These are phyloP conservation scores for Alternaria burnsii DNA, from an alignment of 2,329 filamentous ascomycete species.

Conservation along the genomic window DNA sequence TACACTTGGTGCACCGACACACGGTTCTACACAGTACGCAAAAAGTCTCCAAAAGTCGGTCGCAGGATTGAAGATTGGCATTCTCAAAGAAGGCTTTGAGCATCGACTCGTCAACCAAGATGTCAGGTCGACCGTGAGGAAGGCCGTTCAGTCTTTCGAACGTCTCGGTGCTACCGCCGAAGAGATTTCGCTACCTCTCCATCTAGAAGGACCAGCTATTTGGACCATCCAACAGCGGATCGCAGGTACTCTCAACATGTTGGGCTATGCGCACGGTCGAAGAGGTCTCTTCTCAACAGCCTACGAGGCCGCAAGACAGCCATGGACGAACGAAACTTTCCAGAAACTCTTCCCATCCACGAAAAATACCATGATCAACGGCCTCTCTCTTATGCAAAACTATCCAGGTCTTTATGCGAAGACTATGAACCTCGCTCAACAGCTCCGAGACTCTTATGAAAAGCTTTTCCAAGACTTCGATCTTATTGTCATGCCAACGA, in stretches of 20 bases:
- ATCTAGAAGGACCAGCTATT: slow-evolving; percentile 52
- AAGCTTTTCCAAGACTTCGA: slow-evolving; percentile 50
- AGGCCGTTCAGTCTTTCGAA: slow-evolving; percentile 51
- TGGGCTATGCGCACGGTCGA: slow-evolving; percentile 32
- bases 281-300: slow-evolving; percentile 33
- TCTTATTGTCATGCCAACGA: slow-evolving; percentile 54
- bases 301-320: slow-evolving; percentile 57
- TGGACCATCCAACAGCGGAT: slow-evolving; percentile 52
- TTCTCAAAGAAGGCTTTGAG: slow-evolving; percentile 40
- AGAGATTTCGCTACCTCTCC: slow-evolving; percentile 36
- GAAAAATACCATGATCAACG: slow-evolving; percentile 59
- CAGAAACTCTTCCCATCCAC: slow-evolving; percentile 57
- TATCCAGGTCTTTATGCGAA: slow-evolving; percentile 54
- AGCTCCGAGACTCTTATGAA: slow-evolving; percentile 52
- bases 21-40: slow-evolving; percentile 34
- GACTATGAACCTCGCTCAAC: slow-evolving; percentile 52
- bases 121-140: slow-evolving; percentile 54
- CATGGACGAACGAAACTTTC: slow-evolving; percentile 60
- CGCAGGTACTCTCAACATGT: slow-evolving; percentile 56
- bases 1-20: slow-evolving; percentile 35
- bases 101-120: slow-evolving; percentile 45
- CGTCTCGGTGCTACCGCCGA: slow-evolving; percentile 59
- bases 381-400: slow-evolving; percentile 49
- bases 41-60: slow-evolving; percentile 24
- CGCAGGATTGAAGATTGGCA: slow-evolving; percentile 35